These are phyloP conservation scores for Colletotrichum tanaceti DNA, from an alignment of 2,329 filamentous ascomycete species.

Conservation along the genomic window DNA sequence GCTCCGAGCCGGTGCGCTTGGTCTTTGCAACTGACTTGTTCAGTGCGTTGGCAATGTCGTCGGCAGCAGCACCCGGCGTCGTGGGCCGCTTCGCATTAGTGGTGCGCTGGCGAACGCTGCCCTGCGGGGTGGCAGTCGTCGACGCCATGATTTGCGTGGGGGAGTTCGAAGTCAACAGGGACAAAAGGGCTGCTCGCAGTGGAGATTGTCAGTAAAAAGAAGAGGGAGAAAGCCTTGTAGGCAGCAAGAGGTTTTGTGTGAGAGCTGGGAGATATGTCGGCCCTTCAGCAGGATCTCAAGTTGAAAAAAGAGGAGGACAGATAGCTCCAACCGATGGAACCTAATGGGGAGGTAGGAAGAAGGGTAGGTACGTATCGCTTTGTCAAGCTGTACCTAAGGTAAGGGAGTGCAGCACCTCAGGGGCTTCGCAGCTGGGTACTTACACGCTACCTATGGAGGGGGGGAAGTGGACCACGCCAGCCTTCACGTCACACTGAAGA, in stretches of 20 bases:
- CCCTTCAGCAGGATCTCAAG: constrained; percentile 12
- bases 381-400: constrained; percentile 22
- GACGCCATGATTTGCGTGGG: constrained; percentile 54
- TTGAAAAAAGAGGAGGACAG: constrained; percentile 37
- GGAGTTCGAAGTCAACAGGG: constrained; percentile 41
- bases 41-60: constrained; percentile 64
- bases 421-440: constrained; percentile 32
- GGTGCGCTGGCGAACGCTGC: constrained; percentile 70
- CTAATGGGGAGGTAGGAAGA: constrained; percentile 1
- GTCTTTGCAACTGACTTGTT: constrained; percentile 55
- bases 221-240: constrained; percentile 8
- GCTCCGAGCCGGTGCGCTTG: constrained; percentile 67
- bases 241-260: constrained; percentile 11
- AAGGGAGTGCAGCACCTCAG: constrained; percentile 36
- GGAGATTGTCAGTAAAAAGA: constrained; percentile 22
- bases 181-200: constrained; percentile 36
- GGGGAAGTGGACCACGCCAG: constrained; percentile 30
- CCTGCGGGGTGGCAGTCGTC: constrained; percentile 61
- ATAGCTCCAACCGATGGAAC: constrained; percentile 34
- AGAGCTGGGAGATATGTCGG: constrained; percentile 22
- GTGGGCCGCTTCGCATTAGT: constrained; percentile 62
- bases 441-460: constrained; percentile 33
- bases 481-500: constrained; percentile 28
- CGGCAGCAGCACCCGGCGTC: constrained; percentile 52
- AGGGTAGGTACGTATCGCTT: constrained; percentile 38